Evolutionary conservation across 805 yeast genomes (phyloP).

Genomic region (Candida pseudoglaebosa): DNA sequence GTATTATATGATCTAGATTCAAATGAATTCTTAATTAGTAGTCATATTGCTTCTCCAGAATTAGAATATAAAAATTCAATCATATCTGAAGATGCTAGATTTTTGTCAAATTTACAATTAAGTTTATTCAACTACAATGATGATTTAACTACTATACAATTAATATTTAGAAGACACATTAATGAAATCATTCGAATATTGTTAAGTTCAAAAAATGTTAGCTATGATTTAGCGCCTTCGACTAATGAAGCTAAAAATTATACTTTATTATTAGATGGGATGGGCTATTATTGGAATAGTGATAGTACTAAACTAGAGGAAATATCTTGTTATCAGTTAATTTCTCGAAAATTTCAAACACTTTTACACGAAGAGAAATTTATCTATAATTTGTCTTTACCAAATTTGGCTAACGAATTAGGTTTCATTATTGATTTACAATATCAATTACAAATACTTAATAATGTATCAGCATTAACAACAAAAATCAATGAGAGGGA

Average conservation of each 20-base stretch:
- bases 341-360: conserved; percentile 32
- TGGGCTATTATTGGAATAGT: conserved; percentile 41
- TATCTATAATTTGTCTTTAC: conserved; percentile 29
- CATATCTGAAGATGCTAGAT: conserved; percentile 42
- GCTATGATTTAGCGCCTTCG: conserved; percentile 14
- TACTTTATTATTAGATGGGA: conserved; percentile 35
- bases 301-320: conserved; percentile 39
- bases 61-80: conserved; percentile 30
- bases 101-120: conserved; percentile 38
- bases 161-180: conserved; percentile 41
- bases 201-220: conserved; percentile 35
- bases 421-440: conserved; percentile 41
- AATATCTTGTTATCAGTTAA: conserved; percentile 37
- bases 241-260: conserved; percentile 10
- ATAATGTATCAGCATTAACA: conserved; percentile 16
- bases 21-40: conserved; percentile 35
- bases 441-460: conserved; percentile 36
- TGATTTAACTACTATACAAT: conserved; percentile 42
- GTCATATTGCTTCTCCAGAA: conserved; percentile 13
- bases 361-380: conserved; percentile 29
- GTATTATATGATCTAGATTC: conserved; percentile 56
- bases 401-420: conserved; percentile 37
- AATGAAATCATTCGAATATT: conserved; percentile 39
- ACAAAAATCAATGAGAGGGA: conserved; percentile 30
- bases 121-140: conserved; percentile 44